These are phyloP conservation scores for Phytophthora cryptogea DNA, from an alignment of 352 stramenopile species.

Conservation along the genomic window DNA sequence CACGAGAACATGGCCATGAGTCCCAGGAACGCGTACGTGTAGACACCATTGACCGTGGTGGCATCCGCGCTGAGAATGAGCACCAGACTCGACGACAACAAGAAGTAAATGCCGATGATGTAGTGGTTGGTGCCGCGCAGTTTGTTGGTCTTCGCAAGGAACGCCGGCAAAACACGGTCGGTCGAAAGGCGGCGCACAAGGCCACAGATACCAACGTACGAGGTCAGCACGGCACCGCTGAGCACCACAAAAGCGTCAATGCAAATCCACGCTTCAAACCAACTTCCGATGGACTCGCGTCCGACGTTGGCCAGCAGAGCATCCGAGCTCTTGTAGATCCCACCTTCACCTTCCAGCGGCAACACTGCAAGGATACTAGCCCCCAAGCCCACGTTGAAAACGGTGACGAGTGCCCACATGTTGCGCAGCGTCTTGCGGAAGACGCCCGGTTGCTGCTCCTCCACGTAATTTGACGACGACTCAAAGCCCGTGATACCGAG, in stretches of 20 bases:
- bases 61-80: slow-evolving; percentile 75
- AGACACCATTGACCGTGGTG: slow-evolving; percentile 75
- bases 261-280: slow-evolving; percentile 58
- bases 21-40: slow-evolving; percentile 83
- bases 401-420: slow-evolving; percentile 79
- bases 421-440: slow-evolving; percentile 72
- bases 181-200: slow-evolving; percentile 72
- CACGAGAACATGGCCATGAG: slow-evolving; percentile 85
- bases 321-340: slow-evolving; percentile 58
- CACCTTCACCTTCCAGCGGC: slow-evolving; percentile 49
- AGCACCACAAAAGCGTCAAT: slow-evolving; percentile 91
- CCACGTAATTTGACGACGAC: slow-evolving; percentile 84
- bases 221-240: slow-evolving; percentile 81
- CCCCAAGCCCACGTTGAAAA: slow-evolving; percentile 86
- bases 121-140: slow-evolving; percentile 72
- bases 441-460: slow-evolving; percentile 78
- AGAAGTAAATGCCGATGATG: slow-evolving; percentile 77
- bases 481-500: slow-evolving; percentile 91
- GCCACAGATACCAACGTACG: slow-evolving; percentile 81
- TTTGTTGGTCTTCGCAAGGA: slow-evolving; percentile 63
- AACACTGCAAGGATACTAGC: slow-evolving; percentile 74
- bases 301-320: slow-evolving; percentile 75
- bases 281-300: slow-evolving; percentile 35
- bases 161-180: slow-evolving; percentile 63
- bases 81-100: slow-evolving; percentile 68